Percentiles rank a stretch among this genome's conserved stretches.
Conservation (phyloP, 768 basidiomycete species). For the Rhizopogon vinicolor region DNA sequence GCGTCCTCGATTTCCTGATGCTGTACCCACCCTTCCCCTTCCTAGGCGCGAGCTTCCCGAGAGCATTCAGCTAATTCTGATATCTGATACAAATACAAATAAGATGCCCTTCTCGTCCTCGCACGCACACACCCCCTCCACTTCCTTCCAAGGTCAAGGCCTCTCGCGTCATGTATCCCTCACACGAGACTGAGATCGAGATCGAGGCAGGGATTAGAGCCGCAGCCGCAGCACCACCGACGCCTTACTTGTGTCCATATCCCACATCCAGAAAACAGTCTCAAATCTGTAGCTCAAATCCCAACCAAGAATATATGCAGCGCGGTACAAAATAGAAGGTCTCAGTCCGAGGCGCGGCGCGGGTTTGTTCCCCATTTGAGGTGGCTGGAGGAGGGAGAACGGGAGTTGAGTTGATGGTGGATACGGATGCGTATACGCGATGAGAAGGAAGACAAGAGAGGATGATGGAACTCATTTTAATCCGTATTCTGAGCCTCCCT, state of each 20-base stretch:
- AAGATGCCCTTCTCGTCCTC: conserved; percentile 9
- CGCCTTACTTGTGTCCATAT: conserved; percentile 24
- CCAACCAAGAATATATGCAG: conserved; percentile 56
- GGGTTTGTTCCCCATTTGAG: conserved; percentile 46
- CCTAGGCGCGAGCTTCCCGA: conserved; percentile 53
- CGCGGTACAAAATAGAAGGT: conserved; percentile 68
- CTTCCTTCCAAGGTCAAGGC: conserved; percentile 14
- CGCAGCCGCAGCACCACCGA: conserved; percentile 2
- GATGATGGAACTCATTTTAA: conserved; percentile 14
- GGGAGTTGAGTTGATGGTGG: conserved; percentile 36
- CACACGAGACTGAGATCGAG: conserved; percentile 10
- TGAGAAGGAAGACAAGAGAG: neutral
- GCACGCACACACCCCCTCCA: conserved; percentile 10
- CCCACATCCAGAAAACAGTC: conserved; percentile 41
- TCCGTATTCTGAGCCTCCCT: conserved; percentile 16
- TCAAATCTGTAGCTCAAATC: conserved; percentile 30
- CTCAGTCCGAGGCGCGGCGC: conserved; percentile 43
- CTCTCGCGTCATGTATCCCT: conserved; percentile 38
- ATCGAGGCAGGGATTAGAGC: no score
- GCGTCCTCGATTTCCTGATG: no score
- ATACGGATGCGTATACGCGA: conserved; percentile 5
- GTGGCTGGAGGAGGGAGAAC: conserved; percentile 31
- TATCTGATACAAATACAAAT: conserved; percentile 4
- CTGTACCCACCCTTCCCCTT: conserved; percentile 31
- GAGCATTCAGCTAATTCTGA: conserved; percentile 46